Base-by-base conservation (phyloP, 208 protist genomes). In the Acanthamoeba quina region DNA sequence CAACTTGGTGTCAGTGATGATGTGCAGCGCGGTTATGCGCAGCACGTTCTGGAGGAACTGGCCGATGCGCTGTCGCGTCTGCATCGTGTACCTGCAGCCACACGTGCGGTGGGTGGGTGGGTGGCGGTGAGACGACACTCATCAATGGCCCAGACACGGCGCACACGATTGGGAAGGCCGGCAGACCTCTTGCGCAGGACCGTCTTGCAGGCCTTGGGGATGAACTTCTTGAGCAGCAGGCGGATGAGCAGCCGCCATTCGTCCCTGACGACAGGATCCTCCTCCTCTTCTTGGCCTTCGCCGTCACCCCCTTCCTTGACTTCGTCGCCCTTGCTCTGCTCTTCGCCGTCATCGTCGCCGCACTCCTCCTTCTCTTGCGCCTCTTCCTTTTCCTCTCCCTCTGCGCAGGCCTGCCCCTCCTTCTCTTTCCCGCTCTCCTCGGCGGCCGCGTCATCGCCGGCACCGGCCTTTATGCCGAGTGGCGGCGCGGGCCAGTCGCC, bases 1-100 rank as follows among this genome's bases (percentile, higher is more conserved):
- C 13, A 66, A 31, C 47, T 91, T 91, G 85, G 85, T 91, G 37
- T 91, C 62, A 37, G 58, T 91, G 60, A 72, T 91, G 26, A 91
- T 91, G 19, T 91, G 34, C 85, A 91, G 62, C 31, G 85, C 85
- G 21, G 62, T 91, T 15, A 72, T 56, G 60, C 47, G 85, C 24
- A 49, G 7, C 58, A 91, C 85, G 24, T 91, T 74, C 41, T 72
- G 85, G 19, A 91, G 62, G 41, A 91, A 74, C 3, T 17, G 29
- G 37, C n/a, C 49, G 41, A 91, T 29, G 17, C 85, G 85, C 54
- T 52, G 58, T 6, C 62, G 78, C 10, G 78, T 86, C 78, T 86
- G 78, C 78, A 86, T 86, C 49, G 34, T 34, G 7, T 64, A 86
- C 49, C 78, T 86, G 78, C 26, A 15, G 1, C 41, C 9, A 86